Evolutionary conservation across 2,329 filamentous ascomycete species (phyloP).

Genomic region (Amauroascus verrucosus): DNA sequence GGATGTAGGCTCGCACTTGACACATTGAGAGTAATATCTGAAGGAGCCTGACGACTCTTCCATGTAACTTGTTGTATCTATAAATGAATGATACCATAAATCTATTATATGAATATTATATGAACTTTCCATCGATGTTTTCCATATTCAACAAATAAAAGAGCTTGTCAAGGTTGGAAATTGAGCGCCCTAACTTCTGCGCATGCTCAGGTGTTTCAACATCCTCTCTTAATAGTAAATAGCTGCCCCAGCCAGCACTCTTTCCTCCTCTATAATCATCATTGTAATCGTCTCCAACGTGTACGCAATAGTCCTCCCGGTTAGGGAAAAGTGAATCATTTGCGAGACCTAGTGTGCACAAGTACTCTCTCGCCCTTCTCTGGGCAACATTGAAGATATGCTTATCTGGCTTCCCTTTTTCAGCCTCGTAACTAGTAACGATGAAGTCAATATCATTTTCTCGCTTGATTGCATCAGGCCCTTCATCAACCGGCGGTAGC

Average conservation of each 20-base stretch:
- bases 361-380: constrained; percentile 22
- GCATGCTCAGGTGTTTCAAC: neutral
- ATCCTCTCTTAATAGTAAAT: constrained; percentile 15
- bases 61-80: neutral
- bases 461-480: constrained; percentile 17
- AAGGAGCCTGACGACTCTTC: neutral
- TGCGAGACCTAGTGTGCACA: neutral
- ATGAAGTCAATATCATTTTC: constrained; percentile 35
- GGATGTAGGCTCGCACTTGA: constrained; percentile 34
- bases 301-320: constrained; percentile 25
- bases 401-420: constrained; percentile 35
- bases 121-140: neutral
- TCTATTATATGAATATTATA: neutral
- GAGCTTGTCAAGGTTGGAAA: neutral
- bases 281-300: constrained; percentile 37
- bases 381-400: constrained; percentile 33
- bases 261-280: constrained; percentile 35
- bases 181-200: neutral
- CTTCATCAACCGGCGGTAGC: constrained; percentile 12
- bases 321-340: constrained; percentile 8
- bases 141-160: neutral
- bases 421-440: constrained; percentile 39
- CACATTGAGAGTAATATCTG: constrained; percentile 30
- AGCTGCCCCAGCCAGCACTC: constrained; percentile 30
- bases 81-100: neutral